Evolutionary conservation across 1,284 basidiomycete genomes (phyloP), one percentile per base, ranked within the genome.

Genomic region (Inonotus hispidus): DNA sequence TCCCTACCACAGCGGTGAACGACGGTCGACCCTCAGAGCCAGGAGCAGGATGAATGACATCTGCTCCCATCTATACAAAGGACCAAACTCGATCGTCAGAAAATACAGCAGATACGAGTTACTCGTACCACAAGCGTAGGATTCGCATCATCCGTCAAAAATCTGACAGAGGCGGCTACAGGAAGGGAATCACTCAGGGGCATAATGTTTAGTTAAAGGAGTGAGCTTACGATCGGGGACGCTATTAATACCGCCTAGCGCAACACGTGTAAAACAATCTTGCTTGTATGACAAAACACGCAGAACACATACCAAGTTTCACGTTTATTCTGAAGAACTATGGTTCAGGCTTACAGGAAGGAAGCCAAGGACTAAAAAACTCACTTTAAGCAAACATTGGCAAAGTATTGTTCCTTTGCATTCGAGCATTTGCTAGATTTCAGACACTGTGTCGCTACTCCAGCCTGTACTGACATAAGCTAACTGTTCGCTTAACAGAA

Each of bases 81-180:
- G 14, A 32, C 56, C 49, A 32, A 19, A 19, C 27, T 19, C 13
- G 7, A 3, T 23, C 16, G 8, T 13, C 16, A 19, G 21, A 47
- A 6, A 58, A 14, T 37, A 45, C 46, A 43, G 35, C n/a, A 25
- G 29, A 47, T 53, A 41, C 53, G 29, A 25, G 58, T 64, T 58
- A 67, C 72, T 82, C 87, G 88, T 81, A 92, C 86, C 58, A 92
- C 83, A n/a, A 92, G 81, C 0, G 88, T 88, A 1, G 88, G 89
- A 65, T 83, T 82, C 32, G 80, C 74, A 1, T 83, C 80, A 66
- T 92, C 88, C 0, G 82, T 81, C n/a, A 90, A 74, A 8, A 81
- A 77, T 0, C 79, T 75, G 3, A 86, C 81, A 0, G 84, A 84
- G 16, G 78, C 74, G 25, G 37, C 29, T 46, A 46, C 4, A 35